Percentiles rank a stretch among this genome's conserved stretches.
Evolutionary conservation across 495 filamentous ascomycete species (phyloP).

Genomic region (Pyrenula massariospora): DNA sequence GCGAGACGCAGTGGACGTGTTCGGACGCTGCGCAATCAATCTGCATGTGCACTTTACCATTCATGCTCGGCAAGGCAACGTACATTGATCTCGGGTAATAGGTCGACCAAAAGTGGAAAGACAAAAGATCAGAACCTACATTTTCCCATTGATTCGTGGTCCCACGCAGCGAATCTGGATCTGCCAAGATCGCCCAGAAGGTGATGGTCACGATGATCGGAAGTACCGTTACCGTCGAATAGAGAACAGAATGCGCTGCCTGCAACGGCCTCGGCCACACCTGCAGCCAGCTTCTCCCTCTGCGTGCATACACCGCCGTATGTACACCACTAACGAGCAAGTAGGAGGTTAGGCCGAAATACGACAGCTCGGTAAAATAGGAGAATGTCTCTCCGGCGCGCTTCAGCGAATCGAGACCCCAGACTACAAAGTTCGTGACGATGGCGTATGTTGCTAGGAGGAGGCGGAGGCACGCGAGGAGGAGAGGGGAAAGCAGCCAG

Average conservation of each 20-base stretch:
- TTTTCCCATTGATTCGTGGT: conserved; percentile 44
- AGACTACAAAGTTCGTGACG: conserved; percentile 19
- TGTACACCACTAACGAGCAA: conserved; percentile 51
- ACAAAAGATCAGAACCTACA: conserved; percentile 20
- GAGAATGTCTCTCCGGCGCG: conserved; percentile 45
- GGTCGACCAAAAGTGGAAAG: not conserved
- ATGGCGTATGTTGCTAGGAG: conserved; percentile 60
- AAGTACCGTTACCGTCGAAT: conserved; percentile 52
- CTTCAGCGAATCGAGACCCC: conserved; percentile 13
- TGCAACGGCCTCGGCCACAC: conserved; percentile 51
- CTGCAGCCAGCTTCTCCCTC: conserved; percentile 41
- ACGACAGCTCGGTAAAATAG: conserved; percentile 71
- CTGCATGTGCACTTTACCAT: not conserved
- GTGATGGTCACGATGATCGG: conserved; percentile 59
- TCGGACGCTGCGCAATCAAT: not conserved
- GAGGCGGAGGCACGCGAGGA: conserved; percentile 45
- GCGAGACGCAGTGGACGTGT: not conserved
- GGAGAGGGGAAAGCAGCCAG: conserved; percentile 56
- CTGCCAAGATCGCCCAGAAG: conserved; percentile 24
- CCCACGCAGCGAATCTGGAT: not conserved
- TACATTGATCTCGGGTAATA: conserved; percentile 1
- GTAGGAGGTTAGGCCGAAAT: conserved; percentile 76
- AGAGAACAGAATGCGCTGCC: conserved; percentile 52
- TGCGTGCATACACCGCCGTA: conserved; percentile 50
- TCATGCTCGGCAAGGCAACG: not conserved